Base-by-base conservation (phyloP, 2,329 filamentous ascomycete genomes). In the Aspergillus sp. region DNA sequence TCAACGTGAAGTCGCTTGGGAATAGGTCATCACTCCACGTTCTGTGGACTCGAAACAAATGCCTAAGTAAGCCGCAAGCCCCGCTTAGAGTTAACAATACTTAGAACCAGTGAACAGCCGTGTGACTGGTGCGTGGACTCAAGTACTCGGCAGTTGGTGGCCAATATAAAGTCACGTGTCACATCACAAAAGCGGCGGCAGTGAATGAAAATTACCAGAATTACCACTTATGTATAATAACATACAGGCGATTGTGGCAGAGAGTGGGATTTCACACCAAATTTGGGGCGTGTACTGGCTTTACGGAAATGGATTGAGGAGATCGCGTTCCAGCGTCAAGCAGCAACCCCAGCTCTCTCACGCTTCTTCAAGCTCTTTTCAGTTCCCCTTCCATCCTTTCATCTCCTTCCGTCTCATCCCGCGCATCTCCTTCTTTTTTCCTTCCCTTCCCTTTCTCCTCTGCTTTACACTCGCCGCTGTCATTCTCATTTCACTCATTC, bases 401-500 rank as follows among this genome's bases (percentile, higher is more conserved):
- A 44, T 53, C 57, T 56, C 40, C 50, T 53, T 56, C 51, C 56
- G 22, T 20, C 44, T 47, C 56, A 40, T 61, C 53, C 30, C 48
- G 19, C 45, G 30, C 56, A 45, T 34, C n/a, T 54, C 42, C 33
- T 47, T 39, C 20, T 40, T 33, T 22, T 48, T 49, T 48, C 46
- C 24, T 48, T 30, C 45, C 17, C 46, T 27, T 33, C 27, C 20
- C 45, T 50, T 41, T 41, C 30, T 33, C 24, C 40, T 39, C 22
- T 40, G 37, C 24, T 22, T 49, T 30, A 22, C 33, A 51, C 30
- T 22, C 20, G 17, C 15, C 41, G 44, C 56, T 7, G 42, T 40
- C 13, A 15, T 42, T 11, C 57, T 54, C 30, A 33, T 54, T 40
- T 24, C 30, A 34, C 13, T 56, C 39, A 49, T 50, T 22, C 33